These are phyloP conservation scores for Pseudopyricularia javanii DNA, from an alignment of 2,329 filamentous ascomycete species.

Conservation along the genomic window DNA sequence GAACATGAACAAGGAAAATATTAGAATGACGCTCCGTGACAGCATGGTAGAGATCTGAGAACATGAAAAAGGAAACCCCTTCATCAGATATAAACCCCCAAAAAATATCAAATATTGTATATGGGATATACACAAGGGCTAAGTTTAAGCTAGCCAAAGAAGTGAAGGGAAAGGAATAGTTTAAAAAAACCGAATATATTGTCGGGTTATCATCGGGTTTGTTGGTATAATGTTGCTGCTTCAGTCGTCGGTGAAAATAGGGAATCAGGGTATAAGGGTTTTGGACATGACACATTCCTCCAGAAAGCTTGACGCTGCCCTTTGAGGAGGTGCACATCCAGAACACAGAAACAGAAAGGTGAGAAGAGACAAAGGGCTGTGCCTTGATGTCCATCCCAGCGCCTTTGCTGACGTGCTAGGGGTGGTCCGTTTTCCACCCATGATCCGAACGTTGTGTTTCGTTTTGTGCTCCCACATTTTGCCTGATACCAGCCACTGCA, in stretches of 20 bases:
- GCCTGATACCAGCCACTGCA: background rate
- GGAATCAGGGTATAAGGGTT: background rate
- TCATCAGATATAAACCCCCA: background rate
- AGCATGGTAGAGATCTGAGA: background rate
- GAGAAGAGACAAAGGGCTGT: no score
- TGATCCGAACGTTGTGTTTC: background rate
- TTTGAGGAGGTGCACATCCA: no score
- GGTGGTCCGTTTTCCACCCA: background rate
- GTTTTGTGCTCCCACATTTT: background rate
- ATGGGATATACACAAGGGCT: slow-evolving; percentile 2
- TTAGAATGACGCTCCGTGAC: background rate
- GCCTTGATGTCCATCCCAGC: no score
- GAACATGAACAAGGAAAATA: background rate
- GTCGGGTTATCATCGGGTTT: background rate
- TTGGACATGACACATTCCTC: background rate
- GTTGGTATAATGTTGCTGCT: background rate
- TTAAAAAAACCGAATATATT: background rate
- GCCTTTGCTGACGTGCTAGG: no score
- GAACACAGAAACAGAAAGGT: no score
- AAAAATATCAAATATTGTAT: background rate
- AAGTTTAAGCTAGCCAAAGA: slow-evolving; percentile 1
- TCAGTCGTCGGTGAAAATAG: background rate
- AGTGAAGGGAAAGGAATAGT: background rate
- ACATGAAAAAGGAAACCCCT: background rate
- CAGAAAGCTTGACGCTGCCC: background rate